A percentile compares a stretch with the other conserved stretches of the same genome.
These are phyloP conservation scores for Claviceps sorghi DNA, from an alignment of 2,329 filamentous ascomycete genomes.

Conservation along the genomic window DNA sequence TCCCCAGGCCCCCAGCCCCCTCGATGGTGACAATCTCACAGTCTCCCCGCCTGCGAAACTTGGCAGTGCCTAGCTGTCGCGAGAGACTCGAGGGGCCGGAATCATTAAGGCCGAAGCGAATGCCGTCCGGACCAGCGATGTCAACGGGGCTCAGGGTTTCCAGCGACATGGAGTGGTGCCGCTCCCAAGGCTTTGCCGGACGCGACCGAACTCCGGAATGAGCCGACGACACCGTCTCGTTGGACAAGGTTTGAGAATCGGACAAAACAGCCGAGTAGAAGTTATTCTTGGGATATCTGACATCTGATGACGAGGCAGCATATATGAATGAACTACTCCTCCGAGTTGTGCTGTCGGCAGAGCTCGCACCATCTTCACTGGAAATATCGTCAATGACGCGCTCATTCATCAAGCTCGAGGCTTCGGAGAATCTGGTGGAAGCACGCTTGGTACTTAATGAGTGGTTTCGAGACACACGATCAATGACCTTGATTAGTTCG, in stretches of 20 bases:
- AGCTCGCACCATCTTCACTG: constrained; percentile 43
- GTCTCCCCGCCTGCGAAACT: constrained; percentile 46
- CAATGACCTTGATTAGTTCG: constrained; percentile 58
- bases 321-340: constrained; percentile 36
- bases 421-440: constrained; percentile 35
- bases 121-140: constrained; percentile 25
- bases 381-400: constrained; percentile 37
- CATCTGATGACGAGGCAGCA: constrained; percentile 26
- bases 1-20: constrained; percentile 48
- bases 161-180: constrained; percentile 34
- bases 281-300: constrained; percentile 22
- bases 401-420: constrained; percentile 38
- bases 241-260: constrained; percentile 26
- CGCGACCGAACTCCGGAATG: constrained; percentile 26
- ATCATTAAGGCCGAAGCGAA: constrained; percentile 29
- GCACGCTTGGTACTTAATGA: constrained; percentile 27
- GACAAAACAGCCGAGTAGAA: constrained; percentile 27
- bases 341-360: constrained; percentile 35
- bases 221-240: constrained; percentile 32
- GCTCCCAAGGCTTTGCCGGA: constrained; percentile 33
- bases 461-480: constrained; percentile 58
- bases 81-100: constrained; percentile 35
- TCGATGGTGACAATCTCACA: constrained; percentile 49
- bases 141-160: constrained; percentile 35
- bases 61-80: constrained; percentile 38